Evolutionary conservation across 495 filamentous ascomycete genomes (phyloP), one percentile per base, ranked within the genome.

Genomic region (Aspergillus sclerotiicarbonarius): DNA sequence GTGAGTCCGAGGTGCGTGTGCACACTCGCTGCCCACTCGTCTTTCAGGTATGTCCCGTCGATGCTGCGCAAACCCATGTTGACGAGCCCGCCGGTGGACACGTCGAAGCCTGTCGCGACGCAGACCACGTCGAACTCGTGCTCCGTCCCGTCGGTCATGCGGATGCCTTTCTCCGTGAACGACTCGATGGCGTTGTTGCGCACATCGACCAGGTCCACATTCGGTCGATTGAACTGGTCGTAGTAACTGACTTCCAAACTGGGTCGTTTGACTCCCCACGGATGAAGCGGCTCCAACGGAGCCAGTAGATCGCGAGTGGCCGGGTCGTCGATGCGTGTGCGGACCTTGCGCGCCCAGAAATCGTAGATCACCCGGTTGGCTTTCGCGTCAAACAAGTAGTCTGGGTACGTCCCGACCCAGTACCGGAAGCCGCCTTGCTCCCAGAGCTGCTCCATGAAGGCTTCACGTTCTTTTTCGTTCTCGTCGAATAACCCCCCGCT

Each of bases 41-140:
- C 76, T 0, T 66, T 41, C 9, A 85, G 67, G 13, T 65, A 62
- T 7, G 66, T 57, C 6, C 75, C 79, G 45, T 77, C 54, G 35
- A 74, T 60, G 56, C 77, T 78, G 16, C 65, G 63, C 51, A 86
- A 62, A 4, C 77, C 76, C 59, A 86, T 75, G 30, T 76, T 66
- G 58, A 70, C 74, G 66, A 84, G 72, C 4, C 71, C 74, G 10
- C 82, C 82, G 6, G 78, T 82, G 12, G 80, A 67, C 15, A 73
- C 67, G 61, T 84, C 82, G 60, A 83, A 85, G 0, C 82, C 82
- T 6, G 82, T 85, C 10, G 82, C 82, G 51, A 83, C 63, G 45
- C 76, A 75, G 53, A 85, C 71, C 21, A 82, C 63, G 60, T 85
- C 82, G 44, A 83, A 60, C 58, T 84, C 78, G 52, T 72, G 64